Evolutionary conservation across 805 yeast species (phyloP), one percentile per base, ranked within the genome.

Genomic region (Sungouiozyma intestinalis): DNA sequence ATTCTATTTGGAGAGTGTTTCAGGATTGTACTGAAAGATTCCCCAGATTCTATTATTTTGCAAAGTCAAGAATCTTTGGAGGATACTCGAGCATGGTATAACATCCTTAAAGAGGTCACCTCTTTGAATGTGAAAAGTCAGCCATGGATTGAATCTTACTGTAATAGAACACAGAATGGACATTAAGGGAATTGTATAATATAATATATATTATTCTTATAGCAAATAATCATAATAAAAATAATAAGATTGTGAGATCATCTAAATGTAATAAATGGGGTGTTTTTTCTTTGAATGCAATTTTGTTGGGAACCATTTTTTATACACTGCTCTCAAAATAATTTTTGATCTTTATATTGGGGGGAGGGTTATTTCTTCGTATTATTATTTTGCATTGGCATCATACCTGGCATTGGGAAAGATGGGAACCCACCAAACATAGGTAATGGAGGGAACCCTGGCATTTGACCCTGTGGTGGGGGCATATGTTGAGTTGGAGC

Each of bases 21-120:
- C 69, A 80, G 80, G 54, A 62, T 88, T 39, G 65, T 68, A 47
- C 88, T 88, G 60, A 72, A 76, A 35, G 83, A 88, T 56, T 88
- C 85, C 4, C 9, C 6, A 7, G 97, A 88, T 60, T 67, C 75
- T 3, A 82, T 88, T 40, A 84, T 79, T 48, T 85, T 90, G 60
- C 85, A 84, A n/a, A 90, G 95, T 15, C 92, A 85, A 41, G 41
- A 42, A 7, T 75, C 79, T 36, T 69, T 66, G 37, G 67, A 60
- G 15, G 81, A 77, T 38, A 81, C 79, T 62, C 56, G 62, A 27
- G 64, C 66, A 41, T 90, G 97, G 97, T 72, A 81, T 40, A 51
- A 60, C 3, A 60, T 70, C 1, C 60, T 88, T 44, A 79, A 79
- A 45, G 66, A 67, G 39, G 73, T 81, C 16, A 71, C 81, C 11